Evolutionary conservation across 108 stramenopile species (phyloP).

Genomic region (Thalassiosira profunda): DNA sequence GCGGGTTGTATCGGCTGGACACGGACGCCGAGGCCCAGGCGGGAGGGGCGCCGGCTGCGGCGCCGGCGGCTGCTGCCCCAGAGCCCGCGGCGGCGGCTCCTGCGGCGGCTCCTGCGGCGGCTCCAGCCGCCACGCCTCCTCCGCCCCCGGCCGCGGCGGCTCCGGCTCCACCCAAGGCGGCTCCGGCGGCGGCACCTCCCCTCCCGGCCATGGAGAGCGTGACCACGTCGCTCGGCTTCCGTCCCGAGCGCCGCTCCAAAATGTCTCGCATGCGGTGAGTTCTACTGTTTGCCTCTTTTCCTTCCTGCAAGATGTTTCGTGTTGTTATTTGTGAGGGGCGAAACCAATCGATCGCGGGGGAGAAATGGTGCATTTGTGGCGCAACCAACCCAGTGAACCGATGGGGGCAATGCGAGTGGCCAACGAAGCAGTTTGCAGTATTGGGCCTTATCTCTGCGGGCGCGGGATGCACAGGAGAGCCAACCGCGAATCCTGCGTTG

Average conservation of each 20-base stretch:
- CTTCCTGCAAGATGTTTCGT: too few relatives aligned
- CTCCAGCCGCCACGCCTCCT: conserved; percentile 27
- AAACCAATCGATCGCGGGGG: too few relatives aligned
- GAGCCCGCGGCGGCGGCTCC: conserved; percentile 52
- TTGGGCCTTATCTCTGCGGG: too few relatives aligned
- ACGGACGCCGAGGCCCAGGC: conserved; percentile 81
- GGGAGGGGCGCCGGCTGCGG: conserved; percentile 12
- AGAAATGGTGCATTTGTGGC: too few relatives aligned
- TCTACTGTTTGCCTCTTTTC: not conserved
- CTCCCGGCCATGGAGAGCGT: conserved; percentile 56
- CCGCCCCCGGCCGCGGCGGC: conserved; percentile 42
- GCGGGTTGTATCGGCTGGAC: conserved; percentile 89
- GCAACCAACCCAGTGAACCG: too few relatives aligned
- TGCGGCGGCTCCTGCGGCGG: conserved; percentile 34
- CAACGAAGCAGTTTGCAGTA: too few relatives aligned
- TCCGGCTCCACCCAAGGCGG: conserved; percentile 45
- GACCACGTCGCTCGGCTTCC: conserved; percentile 61
- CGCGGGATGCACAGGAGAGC: too few relatives aligned
- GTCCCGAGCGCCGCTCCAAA: conserved; percentile 97
- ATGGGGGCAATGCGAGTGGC: too few relatives aligned
- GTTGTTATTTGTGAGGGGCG: too few relatives aligned
- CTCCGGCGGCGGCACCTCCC: conserved; percentile 50
- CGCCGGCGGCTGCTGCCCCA: conserved; percentile 45
- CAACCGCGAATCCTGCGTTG: too few relatives aligned
- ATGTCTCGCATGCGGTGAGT: conserved; percentile 97